phyloP scores from a whole-genome alignment of 768 basidiomycete genomes.

The Mrakia blollopis region DNA sequence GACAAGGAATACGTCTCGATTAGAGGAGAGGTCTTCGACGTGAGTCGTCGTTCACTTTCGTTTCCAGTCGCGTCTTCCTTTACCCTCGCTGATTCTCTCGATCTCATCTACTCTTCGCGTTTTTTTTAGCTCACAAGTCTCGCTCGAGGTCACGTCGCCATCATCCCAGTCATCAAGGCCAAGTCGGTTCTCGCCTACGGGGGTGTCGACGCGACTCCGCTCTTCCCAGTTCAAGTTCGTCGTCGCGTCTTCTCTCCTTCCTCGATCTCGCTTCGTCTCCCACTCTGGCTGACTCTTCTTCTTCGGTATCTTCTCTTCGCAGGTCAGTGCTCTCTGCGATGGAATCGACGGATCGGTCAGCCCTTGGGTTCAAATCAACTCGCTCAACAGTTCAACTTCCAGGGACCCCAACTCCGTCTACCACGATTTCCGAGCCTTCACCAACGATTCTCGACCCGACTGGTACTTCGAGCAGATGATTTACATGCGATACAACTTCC shows the following conservation, averaged over 20 bases:
- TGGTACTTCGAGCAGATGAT: conserved; percentile 97
- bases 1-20: conserved; percentile 76
- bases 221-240: conserved; percentile 91
- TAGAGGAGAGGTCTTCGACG: conserved; percentile 91
- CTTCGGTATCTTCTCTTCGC: too few relatives aligned
- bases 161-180: conserved; percentile 65
- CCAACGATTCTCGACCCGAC: conserved; percentile 83
- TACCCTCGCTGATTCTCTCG: background rate
- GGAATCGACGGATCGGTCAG: conserved; percentile 74
- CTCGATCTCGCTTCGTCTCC: conserved; percentile 6
- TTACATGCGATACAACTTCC: conserved; percentile 75
- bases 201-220: conserved; percentile 61
- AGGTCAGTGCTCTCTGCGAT: conserved; percentile 87
- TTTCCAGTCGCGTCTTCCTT: background rate
- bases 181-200: conserved; percentile 80
- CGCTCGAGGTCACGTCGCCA: conserved; percentile 55
- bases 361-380: conserved; percentile 72
- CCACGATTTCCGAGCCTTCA: conserved; percentile 87
- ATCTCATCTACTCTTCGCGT: background rate
- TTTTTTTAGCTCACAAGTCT: conserved; percentile 25
- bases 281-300: conserved; percentile 23
- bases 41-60: conserved; percentile 44
- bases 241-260: background rate
- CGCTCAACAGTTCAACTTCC: conserved; percentile 53
- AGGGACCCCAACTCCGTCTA: conserved; percentile 68